Percentiles rank a stretch among this genome's conserved stretches.
phyloP scores from a whole-genome alignment of 176 grass and related monocot genomes.

The Oryza australiensis region DNA sequence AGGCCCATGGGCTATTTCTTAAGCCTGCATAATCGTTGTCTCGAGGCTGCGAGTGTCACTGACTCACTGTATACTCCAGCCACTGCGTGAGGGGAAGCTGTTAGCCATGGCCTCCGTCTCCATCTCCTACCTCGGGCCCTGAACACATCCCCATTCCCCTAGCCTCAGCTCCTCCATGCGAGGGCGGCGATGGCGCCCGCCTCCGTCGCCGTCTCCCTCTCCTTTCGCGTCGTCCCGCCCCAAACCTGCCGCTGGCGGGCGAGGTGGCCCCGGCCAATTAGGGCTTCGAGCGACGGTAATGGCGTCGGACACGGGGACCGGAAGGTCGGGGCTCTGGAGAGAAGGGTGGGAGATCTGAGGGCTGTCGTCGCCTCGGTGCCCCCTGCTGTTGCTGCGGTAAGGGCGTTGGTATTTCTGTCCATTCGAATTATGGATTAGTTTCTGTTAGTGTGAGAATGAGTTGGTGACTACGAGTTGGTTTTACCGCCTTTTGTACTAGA shows the following conservation, averaged over 20 bases:
- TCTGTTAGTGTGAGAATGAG: background rate
- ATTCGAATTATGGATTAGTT: background rate
- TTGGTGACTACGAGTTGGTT: background rate
- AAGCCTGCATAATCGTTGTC: background rate
- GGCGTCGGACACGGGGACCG: slow-evolving; percentile 9
- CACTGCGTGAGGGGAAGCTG: background rate
- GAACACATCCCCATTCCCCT: background rate
- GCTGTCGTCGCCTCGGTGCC: slow-evolving; percentile 41
- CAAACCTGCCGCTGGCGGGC: background rate
- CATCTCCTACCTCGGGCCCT: background rate
- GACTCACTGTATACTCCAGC: background rate
- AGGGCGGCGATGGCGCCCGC: slow-evolving; percentile 51
- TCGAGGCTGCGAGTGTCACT: background rate
- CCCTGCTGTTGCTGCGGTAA: slow-evolving; percentile 44
- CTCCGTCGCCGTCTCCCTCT: slow-evolving; percentile 20
- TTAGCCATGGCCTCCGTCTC: background rate
- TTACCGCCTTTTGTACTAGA: background rate
- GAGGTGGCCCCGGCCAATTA: slow-evolving; percentile 23
- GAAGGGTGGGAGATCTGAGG: slow-evolving; percentile 42
- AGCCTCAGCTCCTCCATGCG: slow-evolving; percentile 32
- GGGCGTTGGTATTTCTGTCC: background rate
- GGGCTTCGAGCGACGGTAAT: slow-evolving; percentile 34
- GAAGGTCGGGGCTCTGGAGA: slow-evolving; percentile 33
- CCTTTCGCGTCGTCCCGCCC: background rate
- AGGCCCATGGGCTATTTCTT: background rate